These are phyloP conservation scores for Boletus bicolor DNA, from an alignment of 768 basidiomycete species.

Conservation along the genomic window DNA sequence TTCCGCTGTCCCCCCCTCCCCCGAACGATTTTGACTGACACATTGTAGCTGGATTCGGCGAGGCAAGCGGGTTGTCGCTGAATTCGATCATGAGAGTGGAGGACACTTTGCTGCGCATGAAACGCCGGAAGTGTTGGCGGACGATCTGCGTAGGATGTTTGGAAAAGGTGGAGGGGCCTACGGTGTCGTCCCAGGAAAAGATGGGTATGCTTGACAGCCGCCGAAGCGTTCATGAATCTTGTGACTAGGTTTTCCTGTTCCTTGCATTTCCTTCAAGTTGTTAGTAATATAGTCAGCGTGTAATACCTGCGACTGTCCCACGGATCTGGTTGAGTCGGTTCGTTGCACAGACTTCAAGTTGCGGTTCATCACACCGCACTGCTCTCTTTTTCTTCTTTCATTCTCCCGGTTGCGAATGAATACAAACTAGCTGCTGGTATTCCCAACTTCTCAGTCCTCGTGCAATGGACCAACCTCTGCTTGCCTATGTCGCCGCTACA, in stretches of 20 bases:
- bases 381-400: not conserved
- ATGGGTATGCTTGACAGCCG: constrained; percentile 35
- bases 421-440: not conserved
- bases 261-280: too few relatives aligned
- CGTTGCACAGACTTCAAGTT: not conserved
- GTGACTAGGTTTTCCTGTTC: too few relatives aligned
- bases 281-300: too few relatives aligned
- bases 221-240: too few relatives aligned
- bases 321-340: not conserved
- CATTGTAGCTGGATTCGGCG: too few relatives aligned
- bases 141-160: constrained; percentile 40
- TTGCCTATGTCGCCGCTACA: constrained; percentile 23
- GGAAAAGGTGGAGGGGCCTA: constrained; percentile 48
- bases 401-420: constrained; percentile 4
- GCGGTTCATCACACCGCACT: not conserved
- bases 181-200: constrained; percentile 43
- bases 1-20: too few relatives aligned
- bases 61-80: too few relatives aligned
- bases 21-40: not conserved
- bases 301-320: not conserved
- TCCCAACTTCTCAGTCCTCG: not conserved
- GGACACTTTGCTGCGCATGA: constrained; percentile 42
- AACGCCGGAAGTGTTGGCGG: constrained; percentile 40
- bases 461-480: constrained; percentile 26
- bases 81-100: too few relatives aligned